Evolutionary conservation across 805 yeast species (phyloP).

Genomic region (Candida sonorensis): DNA sequence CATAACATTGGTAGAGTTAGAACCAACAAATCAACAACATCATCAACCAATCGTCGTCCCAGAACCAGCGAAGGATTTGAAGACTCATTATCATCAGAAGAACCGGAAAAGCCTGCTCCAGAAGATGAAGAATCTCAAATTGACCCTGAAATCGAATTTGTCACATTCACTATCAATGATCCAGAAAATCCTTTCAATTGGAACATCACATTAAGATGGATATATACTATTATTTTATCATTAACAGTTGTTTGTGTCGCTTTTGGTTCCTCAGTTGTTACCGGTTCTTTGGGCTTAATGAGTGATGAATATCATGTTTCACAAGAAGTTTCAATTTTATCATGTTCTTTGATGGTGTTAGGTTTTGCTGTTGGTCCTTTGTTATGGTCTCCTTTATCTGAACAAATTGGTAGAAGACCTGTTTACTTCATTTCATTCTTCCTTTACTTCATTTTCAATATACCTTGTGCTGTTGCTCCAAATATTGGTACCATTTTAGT

Average conservation of each 20-base stretch:
- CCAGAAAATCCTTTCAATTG: conserved; percentile 91
- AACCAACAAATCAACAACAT: conserved; percentile 10
- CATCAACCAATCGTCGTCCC: conserved; percentile 1
- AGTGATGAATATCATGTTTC: conserved; percentile 63
- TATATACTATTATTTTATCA: conserved; percentile 62
- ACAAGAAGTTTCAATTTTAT: conserved; percentile 67
- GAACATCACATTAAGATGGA: conserved; percentile 50
- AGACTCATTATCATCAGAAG: conserved; percentile 25
- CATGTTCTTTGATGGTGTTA: conserved; percentile 81
- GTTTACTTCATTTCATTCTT: conserved; percentile 73
- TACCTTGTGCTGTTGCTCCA: conserved; percentile 80
- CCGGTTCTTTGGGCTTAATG: conserved; percentile 75
- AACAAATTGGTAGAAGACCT: conserved; percentile 78
- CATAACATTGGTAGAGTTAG: conserved; percentile 54
- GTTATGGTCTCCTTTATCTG: conserved; percentile 84
- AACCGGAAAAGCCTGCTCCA: conserved; percentile 19
- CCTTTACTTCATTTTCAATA: conserved; percentile 71
- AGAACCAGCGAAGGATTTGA: conserved; percentile 11
- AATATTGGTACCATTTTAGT: conserved; percentile 76
- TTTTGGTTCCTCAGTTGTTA: conserved; percentile 85
- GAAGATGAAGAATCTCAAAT: conserved; percentile 26
- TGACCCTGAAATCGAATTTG: conserved; percentile 73
- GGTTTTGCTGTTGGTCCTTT: conserved; percentile 88
- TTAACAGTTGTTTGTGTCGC: conserved; percentile 82
- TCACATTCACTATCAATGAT: conserved; percentile 71